These are phyloP conservation scores for Diaporthe caulivora DNA, from an alignment of 2,329 filamentous ascomycete genomes.

Conservation along the genomic window DNA sequence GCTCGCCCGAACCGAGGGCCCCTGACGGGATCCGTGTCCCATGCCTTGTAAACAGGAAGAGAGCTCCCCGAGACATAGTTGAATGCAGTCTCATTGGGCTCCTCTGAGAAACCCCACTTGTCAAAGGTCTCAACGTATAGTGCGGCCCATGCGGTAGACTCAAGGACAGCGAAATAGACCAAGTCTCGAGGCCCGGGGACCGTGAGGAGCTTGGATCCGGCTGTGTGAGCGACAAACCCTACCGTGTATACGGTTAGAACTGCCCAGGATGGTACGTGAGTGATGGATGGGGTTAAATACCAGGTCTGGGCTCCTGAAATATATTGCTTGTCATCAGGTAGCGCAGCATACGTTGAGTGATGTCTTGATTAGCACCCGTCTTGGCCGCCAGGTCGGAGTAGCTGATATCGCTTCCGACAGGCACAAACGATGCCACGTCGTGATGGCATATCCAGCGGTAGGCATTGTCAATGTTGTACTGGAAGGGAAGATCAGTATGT, in stretches of 20 bases:
- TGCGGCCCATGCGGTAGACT: neutral
- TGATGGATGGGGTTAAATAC: neutral
- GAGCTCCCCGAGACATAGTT: constrained; percentile 9
- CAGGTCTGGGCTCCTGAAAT: constrained; percentile 10
- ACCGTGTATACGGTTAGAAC: neutral
- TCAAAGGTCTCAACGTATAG: constrained; percentile 19
- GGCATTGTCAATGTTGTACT: neutral
- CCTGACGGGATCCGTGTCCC: constrained; percentile 7
- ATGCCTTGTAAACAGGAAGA: constrained; percentile 18
- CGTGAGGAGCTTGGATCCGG: constrained; percentile 1
- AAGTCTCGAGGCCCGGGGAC: neutral
- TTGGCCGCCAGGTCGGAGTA: constrained; percentile 16
- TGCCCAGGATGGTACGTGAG: neutral
- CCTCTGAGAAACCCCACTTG: constrained; percentile 26
- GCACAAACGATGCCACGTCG: constrained; percentile 10
- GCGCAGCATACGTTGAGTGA: constrained; percentile 18
- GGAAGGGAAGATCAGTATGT: neutral
- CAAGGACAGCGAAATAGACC: neutral
- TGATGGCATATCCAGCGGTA: constrained; percentile 9
- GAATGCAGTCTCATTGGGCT: constrained; percentile 33
- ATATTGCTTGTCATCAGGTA: constrained; percentile 20
- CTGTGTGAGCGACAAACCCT: constrained; percentile 12
- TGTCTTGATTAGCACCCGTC: neutral
- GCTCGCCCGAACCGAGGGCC: constrained; percentile 24
- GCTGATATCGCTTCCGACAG: neutral